Conservation (phyloP, 208 protist species). For the Leishmania amazonensis region DNA sequence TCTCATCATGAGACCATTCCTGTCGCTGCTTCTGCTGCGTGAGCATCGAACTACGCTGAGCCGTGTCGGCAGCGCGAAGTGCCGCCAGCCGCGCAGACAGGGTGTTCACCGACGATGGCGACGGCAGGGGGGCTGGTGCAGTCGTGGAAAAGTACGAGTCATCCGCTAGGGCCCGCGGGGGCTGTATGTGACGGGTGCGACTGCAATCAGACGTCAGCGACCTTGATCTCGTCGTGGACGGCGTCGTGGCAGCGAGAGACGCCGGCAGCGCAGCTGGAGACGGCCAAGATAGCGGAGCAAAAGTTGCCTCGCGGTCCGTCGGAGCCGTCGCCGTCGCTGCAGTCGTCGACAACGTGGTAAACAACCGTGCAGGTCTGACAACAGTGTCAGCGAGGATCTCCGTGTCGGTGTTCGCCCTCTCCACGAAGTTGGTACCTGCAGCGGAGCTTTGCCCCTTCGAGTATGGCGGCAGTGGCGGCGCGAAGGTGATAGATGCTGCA, state of each 20-base stretch:
- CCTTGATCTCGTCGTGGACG: neutral
- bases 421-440: neutral
- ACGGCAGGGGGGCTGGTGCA: neutral
- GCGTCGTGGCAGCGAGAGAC: neutral
- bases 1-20: neutral
- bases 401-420: neutral
- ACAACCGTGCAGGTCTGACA: neutral
- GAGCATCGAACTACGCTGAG: slow-evolving; percentile 2
- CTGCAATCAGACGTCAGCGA: neutral
- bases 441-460: neutral
- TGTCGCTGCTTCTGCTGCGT: neutral
- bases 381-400: slow-evolving; percentile 10
- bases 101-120: slow-evolving; percentile 9
- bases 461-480: neutral
- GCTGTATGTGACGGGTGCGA: neutral
- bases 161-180: neutral
- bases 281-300: neutral
- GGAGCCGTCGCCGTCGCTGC: neutral
- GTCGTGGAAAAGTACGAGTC: neutral
- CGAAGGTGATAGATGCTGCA: neutral
- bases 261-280: neutral
- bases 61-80: slow-evolving; percentile 20
- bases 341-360: neutral
- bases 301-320: too few species aligned
- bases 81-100: slow-evolving; percentile 28